A percentile compares a stretch with the other conserved stretches of the same genome.
Evolutionary conservation across 306 rosid species (phyloP).

Genomic region (Begonia fuchsioides): DNA sequence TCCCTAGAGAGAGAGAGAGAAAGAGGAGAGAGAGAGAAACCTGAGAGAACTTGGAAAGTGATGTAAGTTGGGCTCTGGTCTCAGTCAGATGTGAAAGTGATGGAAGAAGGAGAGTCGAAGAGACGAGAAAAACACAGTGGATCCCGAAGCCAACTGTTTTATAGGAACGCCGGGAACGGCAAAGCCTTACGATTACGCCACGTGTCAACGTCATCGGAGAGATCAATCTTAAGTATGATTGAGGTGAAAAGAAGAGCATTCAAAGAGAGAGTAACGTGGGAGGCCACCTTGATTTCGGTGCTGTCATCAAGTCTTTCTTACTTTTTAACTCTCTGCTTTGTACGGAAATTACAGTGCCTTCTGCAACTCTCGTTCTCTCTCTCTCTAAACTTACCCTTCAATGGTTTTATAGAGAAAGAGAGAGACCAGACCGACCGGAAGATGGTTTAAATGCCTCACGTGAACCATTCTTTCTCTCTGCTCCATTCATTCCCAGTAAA

Average conservation of each 20-base stretch:
- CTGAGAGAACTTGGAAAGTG: constrained; percentile 10
- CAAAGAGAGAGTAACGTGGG: constrained; percentile 14
- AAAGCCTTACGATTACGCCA: constrained; percentile 8
- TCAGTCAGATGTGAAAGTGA: constrained; percentile 17
- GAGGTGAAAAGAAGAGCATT: too few species aligned
- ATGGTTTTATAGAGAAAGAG: too few species aligned
- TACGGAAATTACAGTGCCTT: too few species aligned
- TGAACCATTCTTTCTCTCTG: too few species aligned
- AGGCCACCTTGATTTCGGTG: constrained; percentile 21
- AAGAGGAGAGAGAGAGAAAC: constrained; percentile 15
- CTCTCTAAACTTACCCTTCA: too few species aligned
- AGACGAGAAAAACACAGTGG: constrained; percentile 10
- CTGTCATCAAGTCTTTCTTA: not conserved
- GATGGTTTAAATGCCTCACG: too few species aligned
- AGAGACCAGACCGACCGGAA: too few species aligned
- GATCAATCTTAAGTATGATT: not conserved
- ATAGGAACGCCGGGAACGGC: constrained; percentile 38
- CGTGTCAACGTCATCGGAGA: not conserved
- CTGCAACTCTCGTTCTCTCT: too few species aligned
- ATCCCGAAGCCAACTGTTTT: constrained; percentile 23
- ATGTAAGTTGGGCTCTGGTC: not conserved
- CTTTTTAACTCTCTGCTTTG: too few species aligned
- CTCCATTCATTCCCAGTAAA: too few species aligned
- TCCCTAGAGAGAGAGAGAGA: constrained; percentile 11
- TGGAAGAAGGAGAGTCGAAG: not conserved